A percentile compares a stretch with the other conserved stretches of the same genome.
These are phyloP conservation scores for Blastobotrys peoriensis DNA, from an alignment of 805 yeast species.

Conservation along the genomic window DNA sequence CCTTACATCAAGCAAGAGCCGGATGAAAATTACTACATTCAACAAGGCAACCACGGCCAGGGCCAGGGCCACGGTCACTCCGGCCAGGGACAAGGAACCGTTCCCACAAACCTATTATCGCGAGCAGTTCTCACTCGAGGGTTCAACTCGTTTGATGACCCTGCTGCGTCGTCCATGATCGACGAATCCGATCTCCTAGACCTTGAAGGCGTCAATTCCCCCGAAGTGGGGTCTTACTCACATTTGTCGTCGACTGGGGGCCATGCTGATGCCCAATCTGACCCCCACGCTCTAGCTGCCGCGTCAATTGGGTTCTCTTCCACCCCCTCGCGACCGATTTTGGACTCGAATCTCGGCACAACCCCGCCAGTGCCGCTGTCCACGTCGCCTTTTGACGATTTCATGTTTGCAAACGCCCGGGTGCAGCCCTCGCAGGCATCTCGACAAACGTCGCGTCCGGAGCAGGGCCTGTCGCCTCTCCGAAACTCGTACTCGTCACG, in stretches of 20 bases:
- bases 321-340: conserved; percentile 3
- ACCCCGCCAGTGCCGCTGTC: conserved; percentile 25
- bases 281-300: conserved; percentile 13
- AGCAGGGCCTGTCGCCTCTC: conserved; percentile 7
- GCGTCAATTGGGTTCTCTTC: conserved; percentile 13
- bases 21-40: conserved; percentile 3
- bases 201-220: conserved; percentile 18
- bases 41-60: not conserved
- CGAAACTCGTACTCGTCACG: conserved; percentile 3
- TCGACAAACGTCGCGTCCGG: conserved; percentile 12
- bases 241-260: conserved; percentile 4
- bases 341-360: conserved; percentile 10
- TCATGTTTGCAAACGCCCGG: conserved; percentile 12
- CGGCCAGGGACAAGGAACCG: not conserved
- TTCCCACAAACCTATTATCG: conserved; percentile 9
- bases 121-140: conserved; percentile 16
- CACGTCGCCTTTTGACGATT: conserved; percentile 28
- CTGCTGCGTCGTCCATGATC: conserved; percentile 15
- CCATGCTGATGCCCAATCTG: conserved; percentile 5
- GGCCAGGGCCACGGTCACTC: not conserved
- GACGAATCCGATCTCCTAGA: conserved; percentile 24
- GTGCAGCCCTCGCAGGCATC: not conserved
- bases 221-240: conserved; percentile 12
- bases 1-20: conserved; percentile 12
- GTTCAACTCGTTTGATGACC: conserved; percentile 13